Percentiles rank a stretch among this genome's conserved stretches.
These are phyloP conservation scores for Colletotrichum magnum DNA, from an alignment of 2,329 filamentous ascomycete species.

Conservation along the genomic window DNA sequence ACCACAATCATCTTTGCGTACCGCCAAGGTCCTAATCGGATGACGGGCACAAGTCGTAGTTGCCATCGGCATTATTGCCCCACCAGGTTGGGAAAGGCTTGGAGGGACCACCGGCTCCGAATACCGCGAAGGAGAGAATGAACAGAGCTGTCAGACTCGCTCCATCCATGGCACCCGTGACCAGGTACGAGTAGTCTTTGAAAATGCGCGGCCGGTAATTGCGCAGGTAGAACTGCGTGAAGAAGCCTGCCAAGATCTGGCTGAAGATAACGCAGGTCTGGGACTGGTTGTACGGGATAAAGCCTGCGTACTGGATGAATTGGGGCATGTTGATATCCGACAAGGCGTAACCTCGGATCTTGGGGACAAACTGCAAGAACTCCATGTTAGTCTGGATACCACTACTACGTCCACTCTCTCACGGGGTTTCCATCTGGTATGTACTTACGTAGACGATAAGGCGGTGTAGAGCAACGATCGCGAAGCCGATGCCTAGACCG, in stretches of 20 bases:
- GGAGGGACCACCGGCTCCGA: constrained; percentile 62
- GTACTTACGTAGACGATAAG: constrained; percentile 56
- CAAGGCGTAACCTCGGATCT: constrained; percentile 57
- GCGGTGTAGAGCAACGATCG: constrained; percentile 59
- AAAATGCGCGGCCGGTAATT: constrained; percentile 67
- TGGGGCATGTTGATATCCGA: constrained; percentile 66
- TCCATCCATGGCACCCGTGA: constrained; percentile 68
- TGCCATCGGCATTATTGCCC: constrained; percentile 65
- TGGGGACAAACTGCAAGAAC: constrained; percentile 59
- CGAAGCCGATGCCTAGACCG: constrained; percentile 64
- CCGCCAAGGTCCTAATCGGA: background rate
- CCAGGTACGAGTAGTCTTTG: constrained; percentile 67
- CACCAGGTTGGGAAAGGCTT: constrained; percentile 67
- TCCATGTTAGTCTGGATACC: background rate
- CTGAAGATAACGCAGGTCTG: constrained; percentile 70
- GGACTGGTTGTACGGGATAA: constrained; percentile 67
- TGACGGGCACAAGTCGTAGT: constrained; percentile 63
- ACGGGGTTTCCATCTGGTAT: background rate
- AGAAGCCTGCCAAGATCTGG: constrained; percentile 61
- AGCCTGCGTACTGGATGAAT: constrained; percentile 68
- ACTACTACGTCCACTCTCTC: too few species aligned
- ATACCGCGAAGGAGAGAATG: constrained; percentile 69
- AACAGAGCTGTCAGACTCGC: constrained; percentile 64
- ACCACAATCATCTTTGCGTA: background rate
- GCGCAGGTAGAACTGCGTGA: constrained; percentile 65